phyloP scores from a whole-genome alignment of 2,329 filamentous ascomycete species.

The Trichoderma atrobrunneum region DNA sequence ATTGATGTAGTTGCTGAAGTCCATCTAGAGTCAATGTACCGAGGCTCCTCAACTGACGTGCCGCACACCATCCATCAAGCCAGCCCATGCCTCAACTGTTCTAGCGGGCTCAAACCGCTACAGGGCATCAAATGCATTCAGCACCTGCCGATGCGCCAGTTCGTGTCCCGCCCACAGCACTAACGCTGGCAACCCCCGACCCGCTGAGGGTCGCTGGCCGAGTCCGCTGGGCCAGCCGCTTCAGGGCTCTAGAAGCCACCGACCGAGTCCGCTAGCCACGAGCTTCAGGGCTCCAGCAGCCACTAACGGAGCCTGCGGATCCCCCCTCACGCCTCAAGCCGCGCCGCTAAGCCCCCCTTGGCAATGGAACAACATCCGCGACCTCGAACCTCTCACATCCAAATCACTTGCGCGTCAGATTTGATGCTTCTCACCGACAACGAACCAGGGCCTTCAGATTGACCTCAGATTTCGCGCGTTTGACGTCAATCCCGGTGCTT shows the following conservation, averaged over 20 bases:
- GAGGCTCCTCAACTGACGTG: not conserved
- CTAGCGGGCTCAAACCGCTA: not conserved
- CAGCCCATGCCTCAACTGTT: not conserved
- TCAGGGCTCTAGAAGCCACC: not conserved
- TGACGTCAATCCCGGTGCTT: not conserved
- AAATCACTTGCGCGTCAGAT: constrained; percentile 14
- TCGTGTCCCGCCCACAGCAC: constrained; percentile 3
- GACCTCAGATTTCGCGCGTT: constrained; percentile 6
- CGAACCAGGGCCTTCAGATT: constrained; percentile 12
- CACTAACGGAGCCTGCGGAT: not conserved
- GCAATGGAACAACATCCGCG: constrained; percentile 10
- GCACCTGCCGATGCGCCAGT: constrained; percentile 5
- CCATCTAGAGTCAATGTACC: not conserved
- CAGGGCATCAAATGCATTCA: not conserved
- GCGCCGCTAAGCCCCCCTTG: constrained; percentile 1
- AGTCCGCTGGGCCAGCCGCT: constrained; percentile 9
- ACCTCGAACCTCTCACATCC: not conserved
- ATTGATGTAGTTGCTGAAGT: too few relatives aligned
- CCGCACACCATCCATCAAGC: not conserved
- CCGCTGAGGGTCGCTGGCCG: constrained; percentile 16
- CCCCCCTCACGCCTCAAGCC: not conserved
- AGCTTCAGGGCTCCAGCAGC: not conserved
- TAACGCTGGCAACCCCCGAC: not conserved
- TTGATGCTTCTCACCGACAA: constrained; percentile 16
- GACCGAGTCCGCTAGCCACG: not conserved